Conservation (phyloP, 1,284 basidiomycete genomes). For the Cutaneotrichosporon sp. region DNA sequence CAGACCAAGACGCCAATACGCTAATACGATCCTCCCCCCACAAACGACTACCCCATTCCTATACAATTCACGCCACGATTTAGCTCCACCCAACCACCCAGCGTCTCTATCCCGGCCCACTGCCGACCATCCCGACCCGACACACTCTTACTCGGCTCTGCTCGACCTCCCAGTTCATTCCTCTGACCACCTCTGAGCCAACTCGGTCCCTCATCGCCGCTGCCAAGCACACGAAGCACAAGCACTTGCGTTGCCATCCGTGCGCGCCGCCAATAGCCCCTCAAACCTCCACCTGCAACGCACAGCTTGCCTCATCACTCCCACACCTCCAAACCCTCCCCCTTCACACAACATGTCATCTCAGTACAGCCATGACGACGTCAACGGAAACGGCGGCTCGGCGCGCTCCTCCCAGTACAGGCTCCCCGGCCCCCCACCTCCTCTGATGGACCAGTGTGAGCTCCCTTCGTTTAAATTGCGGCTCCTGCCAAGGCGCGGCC, state of each 20-base stretch:
- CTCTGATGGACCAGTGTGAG: conserved; percentile 54
- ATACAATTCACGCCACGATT: too few relatives aligned
- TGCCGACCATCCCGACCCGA: too few relatives aligned
- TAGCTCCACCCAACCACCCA: too few relatives aligned
- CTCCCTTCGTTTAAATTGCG: neutral
- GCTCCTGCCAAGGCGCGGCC: neutral
- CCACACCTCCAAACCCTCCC: conserved; percentile 4
- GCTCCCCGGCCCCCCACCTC: conserved; percentile 38
- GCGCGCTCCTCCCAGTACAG: conserved; percentile 25
- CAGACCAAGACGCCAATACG: too few relatives aligned
- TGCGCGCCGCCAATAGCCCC: neutral
- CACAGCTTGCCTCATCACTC: neutral
- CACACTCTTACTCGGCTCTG: neutral
- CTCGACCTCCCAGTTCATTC: neutral
- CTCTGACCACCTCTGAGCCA: neutral
- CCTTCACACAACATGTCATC: conserved; percentile 11
- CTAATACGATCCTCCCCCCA: too few relatives aligned
- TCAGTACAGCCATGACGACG: conserved; percentile 11
- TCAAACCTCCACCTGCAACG: neutral
- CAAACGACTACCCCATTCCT: too few relatives aligned
- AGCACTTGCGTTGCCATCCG: neutral
- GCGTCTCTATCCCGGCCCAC: neutral
- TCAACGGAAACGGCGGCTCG: conserved; percentile 15
- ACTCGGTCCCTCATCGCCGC: neutral
- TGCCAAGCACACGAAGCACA: neutral